Percentiles rank a stretch among this genome's conserved stretches.
Evolutionary conservation across 768 basidiomycete species (phyloP).

Genomic region (Leccinum disarticulatum): DNA sequence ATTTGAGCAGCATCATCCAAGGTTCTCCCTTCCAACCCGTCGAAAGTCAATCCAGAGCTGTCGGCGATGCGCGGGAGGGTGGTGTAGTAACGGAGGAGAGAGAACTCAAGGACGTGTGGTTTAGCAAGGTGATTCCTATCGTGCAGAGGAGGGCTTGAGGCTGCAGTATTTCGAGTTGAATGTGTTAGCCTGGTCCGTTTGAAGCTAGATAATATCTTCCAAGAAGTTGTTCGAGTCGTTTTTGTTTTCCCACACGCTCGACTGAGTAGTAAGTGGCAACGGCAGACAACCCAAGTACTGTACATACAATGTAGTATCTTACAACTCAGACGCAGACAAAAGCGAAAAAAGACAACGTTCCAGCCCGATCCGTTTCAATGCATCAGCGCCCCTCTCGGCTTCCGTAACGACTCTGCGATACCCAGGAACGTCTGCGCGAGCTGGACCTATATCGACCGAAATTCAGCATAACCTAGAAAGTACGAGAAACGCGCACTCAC

Average conservation of each 20-base stretch:
- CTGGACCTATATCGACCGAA: conserved; percentile 41
- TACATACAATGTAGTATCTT: no score
- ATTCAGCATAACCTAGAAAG: no score
- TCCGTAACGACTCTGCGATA: conserved; percentile 57
- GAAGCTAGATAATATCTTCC: no score
- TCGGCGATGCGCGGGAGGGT: neutral
- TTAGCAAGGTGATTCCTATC: conserved; percentile 18
- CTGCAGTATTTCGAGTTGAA: no score
- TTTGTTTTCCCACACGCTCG: no score
- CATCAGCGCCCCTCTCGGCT: conserved; percentile 52
- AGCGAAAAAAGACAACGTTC: neutral
- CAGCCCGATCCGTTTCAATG: conserved; percentile 13
- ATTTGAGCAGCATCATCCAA: neutral
- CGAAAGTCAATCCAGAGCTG: neutral
- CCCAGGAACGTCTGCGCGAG: conserved; percentile 59
- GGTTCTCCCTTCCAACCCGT: neutral
- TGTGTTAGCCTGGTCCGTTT: no score
- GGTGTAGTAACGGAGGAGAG: neutral
- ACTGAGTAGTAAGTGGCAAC: no score
- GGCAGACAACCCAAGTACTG: no score
- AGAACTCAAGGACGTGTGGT: conserved; percentile 18
- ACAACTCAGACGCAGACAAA: neutral
- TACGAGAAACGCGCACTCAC: conserved; percentile 26
- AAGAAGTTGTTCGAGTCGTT: no score
- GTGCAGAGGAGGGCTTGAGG: conserved; percentile 17